Percentiles rank a stretch among this genome's conserved stretches.
Conservation (phyloP, 2,329 filamentous ascomycete genomes). For the Mycosphaerella sp. region DNA sequence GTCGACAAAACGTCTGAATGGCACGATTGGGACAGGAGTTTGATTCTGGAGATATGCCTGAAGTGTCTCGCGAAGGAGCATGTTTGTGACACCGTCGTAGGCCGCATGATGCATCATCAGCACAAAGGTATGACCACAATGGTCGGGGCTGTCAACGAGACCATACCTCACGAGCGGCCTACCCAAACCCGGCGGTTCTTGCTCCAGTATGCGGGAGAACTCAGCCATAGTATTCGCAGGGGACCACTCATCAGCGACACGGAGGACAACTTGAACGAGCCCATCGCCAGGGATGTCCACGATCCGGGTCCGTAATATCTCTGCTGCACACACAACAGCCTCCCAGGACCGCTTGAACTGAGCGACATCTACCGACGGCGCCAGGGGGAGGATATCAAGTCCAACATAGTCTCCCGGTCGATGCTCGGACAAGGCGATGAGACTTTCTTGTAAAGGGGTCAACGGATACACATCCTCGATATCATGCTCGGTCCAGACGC, state of each 20-base stretch:
- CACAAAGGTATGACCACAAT: not conserved
- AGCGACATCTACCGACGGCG: constrained; percentile 27
- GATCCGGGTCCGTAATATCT: constrained; percentile 36
- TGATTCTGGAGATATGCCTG: not conserved
- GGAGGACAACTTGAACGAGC: constrained; percentile 16
- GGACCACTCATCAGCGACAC: constrained; percentile 23
- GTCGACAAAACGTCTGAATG: constrained; percentile 32
- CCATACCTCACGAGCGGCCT: constrained; percentile 1
- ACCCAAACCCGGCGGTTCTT: not conserved
- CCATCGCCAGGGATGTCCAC: constrained; percentile 8
- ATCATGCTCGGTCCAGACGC: not conserved
- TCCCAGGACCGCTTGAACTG: constrained; percentile 36
- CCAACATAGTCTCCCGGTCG: constrained; percentile 49
- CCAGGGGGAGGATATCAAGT: constrained; percentile 26
- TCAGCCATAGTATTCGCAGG: constrained; percentile 32
- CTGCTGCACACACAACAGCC: constrained; percentile 27
- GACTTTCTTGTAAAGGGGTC: constrained; percentile 17
- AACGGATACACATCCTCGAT: constrained; percentile 48
- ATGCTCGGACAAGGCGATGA: constrained; percentile 50
- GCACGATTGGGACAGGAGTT: not conserved
- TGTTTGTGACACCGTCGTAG: constrained; percentile 38
- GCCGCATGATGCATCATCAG: constrained; percentile 34
- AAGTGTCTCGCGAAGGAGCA: constrained; percentile 33
- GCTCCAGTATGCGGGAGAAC: constrained; percentile 22
- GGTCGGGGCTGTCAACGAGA: not conserved